phyloP scores from a whole-genome alignment of 2,329 filamentous ascomycete genomes.

The Volutella citrinella region DNA sequence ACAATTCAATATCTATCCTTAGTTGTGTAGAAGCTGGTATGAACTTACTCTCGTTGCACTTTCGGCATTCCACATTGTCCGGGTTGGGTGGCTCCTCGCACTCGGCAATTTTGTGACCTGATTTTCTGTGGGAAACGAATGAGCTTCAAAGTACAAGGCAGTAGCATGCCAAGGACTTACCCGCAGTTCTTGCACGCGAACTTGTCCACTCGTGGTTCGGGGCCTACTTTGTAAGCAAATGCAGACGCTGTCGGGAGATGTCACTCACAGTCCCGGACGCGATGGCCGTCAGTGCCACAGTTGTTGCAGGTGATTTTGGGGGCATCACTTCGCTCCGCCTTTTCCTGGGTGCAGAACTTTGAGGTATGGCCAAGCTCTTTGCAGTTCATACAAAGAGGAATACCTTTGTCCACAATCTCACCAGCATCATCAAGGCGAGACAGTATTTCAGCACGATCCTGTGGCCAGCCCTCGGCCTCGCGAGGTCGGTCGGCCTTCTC shows the following conservation, averaged over 20 bases:
- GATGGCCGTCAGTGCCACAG: constrained; percentile 62
- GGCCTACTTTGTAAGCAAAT: constrained; percentile 38
- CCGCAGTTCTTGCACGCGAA: constrained; percentile 69
- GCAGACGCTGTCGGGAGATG: too few relatives aligned
- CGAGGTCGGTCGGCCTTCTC: constrained; percentile 55
- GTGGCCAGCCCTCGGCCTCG: constrained; percentile 60
- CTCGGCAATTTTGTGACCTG: constrained; percentile 48
- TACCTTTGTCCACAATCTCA: constrained; percentile 56
- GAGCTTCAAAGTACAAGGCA: too few relatives aligned
- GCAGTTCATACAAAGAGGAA: constrained; percentile 63
- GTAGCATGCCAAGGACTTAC: constrained; percentile 28
- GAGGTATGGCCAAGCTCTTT: constrained; percentile 59
- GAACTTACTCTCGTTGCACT: constrained; percentile 58
- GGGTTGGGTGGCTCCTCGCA: constrained; percentile 61
- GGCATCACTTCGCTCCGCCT: constrained; percentile 42
- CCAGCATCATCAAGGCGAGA: constrained; percentile 64
- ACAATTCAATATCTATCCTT: too few relatives aligned
- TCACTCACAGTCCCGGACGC: constrained; percentile 65
- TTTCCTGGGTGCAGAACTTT: constrained; percentile 61
- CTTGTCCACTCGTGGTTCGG: constrained; percentile 58
- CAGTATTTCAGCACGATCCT: constrained; percentile 56
- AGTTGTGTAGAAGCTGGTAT: too few relatives aligned
- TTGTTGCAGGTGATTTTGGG: constrained; percentile 60
- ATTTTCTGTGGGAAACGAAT: constrained; percentile 42
- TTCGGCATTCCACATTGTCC: constrained; percentile 62